Percentiles rank a stretch among this genome's conserved stretches.
These are phyloP conservation scores for Phylloporus arenicola DNA, from an alignment of 768 basidiomycete species.

Conservation along the genomic window DNA sequence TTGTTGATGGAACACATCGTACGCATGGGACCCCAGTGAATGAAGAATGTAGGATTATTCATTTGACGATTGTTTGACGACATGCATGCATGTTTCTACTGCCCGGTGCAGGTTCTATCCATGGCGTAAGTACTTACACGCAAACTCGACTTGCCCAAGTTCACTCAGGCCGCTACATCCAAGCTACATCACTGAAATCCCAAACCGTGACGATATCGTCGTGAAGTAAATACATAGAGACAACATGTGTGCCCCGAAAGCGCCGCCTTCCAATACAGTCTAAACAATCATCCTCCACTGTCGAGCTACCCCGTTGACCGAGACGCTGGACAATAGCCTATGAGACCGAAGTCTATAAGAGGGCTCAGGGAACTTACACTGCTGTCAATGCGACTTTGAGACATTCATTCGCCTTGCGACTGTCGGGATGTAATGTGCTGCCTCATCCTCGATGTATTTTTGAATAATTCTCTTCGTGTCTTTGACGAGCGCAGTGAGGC, in stretches of 20 bases:
- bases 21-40: no score
- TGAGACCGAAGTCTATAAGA: not conserved
- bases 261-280: no score
- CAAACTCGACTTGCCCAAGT: no score
- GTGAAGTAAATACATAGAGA: constrained; percentile 1
- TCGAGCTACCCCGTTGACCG: no score
- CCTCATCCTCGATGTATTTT: not conserved
- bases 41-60: no score
- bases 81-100: not conserved
- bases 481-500: not conserved
- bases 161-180: no score
- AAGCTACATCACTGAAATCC: constrained; percentile 5
- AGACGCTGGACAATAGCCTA: no score
- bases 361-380: not conserved
- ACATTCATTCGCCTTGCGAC: not conserved
- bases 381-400: not conserved
- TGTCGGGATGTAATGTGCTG: not conserved
- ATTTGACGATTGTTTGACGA: no score
- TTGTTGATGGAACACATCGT: no score
- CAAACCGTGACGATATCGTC: constrained; percentile 2
- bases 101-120: no score
- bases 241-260: not conserved
- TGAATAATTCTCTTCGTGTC: not conserved
- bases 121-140: no score
- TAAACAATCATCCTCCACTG: no score